phyloP scores from a whole-genome alignment of 116 monocot genomes.

The Phalaenopsis hybrid region DNA sequence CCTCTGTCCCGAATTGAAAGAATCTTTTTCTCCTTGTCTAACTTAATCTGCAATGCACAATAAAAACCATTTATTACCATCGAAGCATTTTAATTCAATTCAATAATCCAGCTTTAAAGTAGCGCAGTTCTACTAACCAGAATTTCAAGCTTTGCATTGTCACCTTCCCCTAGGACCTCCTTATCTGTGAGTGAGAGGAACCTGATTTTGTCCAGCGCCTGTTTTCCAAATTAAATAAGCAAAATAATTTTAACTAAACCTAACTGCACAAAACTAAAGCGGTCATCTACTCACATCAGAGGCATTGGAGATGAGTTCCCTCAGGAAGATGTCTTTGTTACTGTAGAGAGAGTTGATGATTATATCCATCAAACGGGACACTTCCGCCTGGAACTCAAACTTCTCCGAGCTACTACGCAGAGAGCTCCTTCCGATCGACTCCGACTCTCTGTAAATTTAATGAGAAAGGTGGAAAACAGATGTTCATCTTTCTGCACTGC shows the following conservation, averaged over 20 bases:
- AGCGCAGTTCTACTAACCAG: constrained; percentile 26
- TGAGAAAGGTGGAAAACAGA: constrained; percentile 4
- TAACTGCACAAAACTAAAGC: not conserved
- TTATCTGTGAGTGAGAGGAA: constrained; percentile 91
- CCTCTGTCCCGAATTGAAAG: constrained; percentile 83
- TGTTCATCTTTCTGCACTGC: not conserved
- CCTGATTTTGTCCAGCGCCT: constrained; percentile 97
- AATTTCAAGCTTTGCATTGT: constrained; percentile 89
- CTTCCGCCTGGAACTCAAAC: constrained; percentile 98
- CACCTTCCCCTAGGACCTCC: constrained; percentile 86
- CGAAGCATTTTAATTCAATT: not conserved
- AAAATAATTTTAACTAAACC: not conserved
- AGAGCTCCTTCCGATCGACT: constrained; percentile 72
- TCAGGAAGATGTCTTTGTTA: constrained; percentile 95
- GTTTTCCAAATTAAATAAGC: not conserved
- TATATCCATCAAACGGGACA: constrained; percentile 93
- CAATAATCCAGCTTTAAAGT: not conserved
- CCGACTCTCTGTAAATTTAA: constrained; percentile 50
- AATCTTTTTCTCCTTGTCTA: constrained; percentile 88
- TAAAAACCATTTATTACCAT: not conserved
- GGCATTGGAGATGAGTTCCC: constrained; percentile 95
- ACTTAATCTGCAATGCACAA: constrained; percentile 64
- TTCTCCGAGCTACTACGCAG: constrained; percentile 71
- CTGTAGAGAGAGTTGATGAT: constrained; percentile 96
- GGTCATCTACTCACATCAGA: constrained; percentile 57